phyloP scores from a whole-genome alignment of 106 monocot species.

The Posidonia australis region DNA sequence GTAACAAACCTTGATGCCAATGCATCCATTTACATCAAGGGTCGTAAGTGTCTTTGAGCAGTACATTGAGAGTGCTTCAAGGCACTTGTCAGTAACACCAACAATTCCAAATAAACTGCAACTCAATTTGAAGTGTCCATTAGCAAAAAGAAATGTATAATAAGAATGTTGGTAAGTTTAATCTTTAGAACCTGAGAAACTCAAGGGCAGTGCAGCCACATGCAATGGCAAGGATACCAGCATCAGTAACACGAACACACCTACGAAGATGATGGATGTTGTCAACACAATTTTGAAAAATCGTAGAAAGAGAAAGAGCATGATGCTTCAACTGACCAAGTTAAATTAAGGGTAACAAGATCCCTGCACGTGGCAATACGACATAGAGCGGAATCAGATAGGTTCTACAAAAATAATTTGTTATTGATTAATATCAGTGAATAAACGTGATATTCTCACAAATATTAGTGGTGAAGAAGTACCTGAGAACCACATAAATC shows the following conservation, averaged over 20 bases:
- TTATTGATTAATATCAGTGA: conserved; percentile 2
- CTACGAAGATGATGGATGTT: conserved; percentile 23
- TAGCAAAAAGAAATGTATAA: background rate
- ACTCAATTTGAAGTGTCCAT: background rate
- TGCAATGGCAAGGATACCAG: conserved; percentile 54
- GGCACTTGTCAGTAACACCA: conserved; percentile 67
- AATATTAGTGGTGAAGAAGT: background rate
- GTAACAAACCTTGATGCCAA: conserved; percentile 64
- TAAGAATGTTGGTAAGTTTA: background rate
- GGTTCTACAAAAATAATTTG: conserved; percentile 31
- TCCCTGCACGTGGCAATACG: conserved; percentile 55
- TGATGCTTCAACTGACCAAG: conserved; percentile 46
- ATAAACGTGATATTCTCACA: background rate
- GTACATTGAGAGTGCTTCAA: conserved; percentile 50
- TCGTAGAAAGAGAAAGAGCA: background rate
- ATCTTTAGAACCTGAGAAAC: conserved; percentile 62
- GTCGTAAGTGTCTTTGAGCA: conserved; percentile 71
- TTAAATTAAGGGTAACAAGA: conserved; percentile 71
- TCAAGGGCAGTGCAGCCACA: conserved; percentile 68
- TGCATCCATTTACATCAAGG: conserved; percentile 91
- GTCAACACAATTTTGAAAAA: background rate
- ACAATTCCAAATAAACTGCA: conserved; percentile 91
- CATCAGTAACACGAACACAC: conserved; percentile 76
- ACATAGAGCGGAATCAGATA: conserved; percentile 68
- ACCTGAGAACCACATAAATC: conserved; percentile 97